Conservation (phyloP, 2,329 filamentous ascomycete species). For the Gnomoniopsis sp. region DNA sequence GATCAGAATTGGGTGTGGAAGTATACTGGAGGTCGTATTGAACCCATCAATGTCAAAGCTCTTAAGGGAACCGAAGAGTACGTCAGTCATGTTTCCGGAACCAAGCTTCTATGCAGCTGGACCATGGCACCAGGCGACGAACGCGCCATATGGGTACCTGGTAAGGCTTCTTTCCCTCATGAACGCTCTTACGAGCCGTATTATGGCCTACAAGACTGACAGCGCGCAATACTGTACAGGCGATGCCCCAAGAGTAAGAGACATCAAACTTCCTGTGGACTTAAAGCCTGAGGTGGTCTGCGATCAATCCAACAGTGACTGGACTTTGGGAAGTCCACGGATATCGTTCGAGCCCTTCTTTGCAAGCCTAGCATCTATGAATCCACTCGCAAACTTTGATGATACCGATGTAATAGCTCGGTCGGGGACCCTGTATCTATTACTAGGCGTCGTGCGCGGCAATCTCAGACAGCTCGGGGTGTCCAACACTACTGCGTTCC, state of each 20-base stretch:
- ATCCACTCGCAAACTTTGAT: neutral
- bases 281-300: neutral
- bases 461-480: neutral
- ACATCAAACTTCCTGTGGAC: neutral
- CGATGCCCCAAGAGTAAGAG: neutral
- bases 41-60: neutral
- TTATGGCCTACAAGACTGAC: neutral
- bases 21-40: neutral
- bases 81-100: neutral
- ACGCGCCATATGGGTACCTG: neutral
- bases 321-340: neutral
- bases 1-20: neutral
- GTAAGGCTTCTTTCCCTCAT: neutral
- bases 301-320: neutral
- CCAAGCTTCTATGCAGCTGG: neutral
- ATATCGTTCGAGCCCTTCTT: neutral
- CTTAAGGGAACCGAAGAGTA: neutral
- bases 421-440: neutral
- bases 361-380: neutral
- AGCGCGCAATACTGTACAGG: neutral
- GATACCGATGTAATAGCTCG: neutral
- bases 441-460: neutral
- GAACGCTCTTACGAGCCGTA: neutral
- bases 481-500: neutral
- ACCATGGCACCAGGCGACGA: neutral